phyloP scores from a whole-genome alignment of 1,284 basidiomycete genomes.

The Coriolopsis trogii region DNA sequence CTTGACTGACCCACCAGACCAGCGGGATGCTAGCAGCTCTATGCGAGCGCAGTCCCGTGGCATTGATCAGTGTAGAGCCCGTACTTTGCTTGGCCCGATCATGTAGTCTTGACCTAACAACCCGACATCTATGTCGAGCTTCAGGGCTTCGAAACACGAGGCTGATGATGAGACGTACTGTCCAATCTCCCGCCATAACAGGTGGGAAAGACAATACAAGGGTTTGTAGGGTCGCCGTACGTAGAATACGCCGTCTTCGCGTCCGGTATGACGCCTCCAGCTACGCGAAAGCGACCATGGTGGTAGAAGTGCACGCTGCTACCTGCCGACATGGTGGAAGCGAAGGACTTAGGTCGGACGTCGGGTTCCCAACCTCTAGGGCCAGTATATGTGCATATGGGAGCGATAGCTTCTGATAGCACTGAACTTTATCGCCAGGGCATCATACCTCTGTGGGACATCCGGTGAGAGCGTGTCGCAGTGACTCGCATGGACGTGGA shows the following conservation, averaged over 20 bases:
- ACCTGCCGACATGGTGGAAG: conserved; percentile 25
- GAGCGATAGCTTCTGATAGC: background rate
- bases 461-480: too few species aligned
- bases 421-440: background rate
- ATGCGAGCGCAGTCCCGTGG: background rate
- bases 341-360: background rate
- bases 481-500: too few species aligned
- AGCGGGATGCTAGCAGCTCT: too few species aligned
- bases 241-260: conserved; percentile 40
- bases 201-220: conserved; percentile 40
- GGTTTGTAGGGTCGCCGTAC: conserved; percentile 38
- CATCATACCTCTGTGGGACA: background rate
- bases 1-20: too few species aligned
- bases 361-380: background rate
- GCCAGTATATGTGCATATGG: background rate
- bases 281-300: conserved; percentile 38
- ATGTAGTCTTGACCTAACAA: conserved; percentile 51
- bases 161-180: conserved; percentile 23
- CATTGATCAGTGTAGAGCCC: background rate
- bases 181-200: conserved; percentile 40
- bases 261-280: conserved; percentile 36
- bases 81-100: conserved; percentile 52
- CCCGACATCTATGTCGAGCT: conserved; percentile 21
- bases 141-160: background rate
- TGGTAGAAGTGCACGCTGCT: conserved; percentile 37